Base-by-base conservation (phyloP, 2,329 filamentous ascomycete genomes). In the Colletotrichum truncatum region DNA sequence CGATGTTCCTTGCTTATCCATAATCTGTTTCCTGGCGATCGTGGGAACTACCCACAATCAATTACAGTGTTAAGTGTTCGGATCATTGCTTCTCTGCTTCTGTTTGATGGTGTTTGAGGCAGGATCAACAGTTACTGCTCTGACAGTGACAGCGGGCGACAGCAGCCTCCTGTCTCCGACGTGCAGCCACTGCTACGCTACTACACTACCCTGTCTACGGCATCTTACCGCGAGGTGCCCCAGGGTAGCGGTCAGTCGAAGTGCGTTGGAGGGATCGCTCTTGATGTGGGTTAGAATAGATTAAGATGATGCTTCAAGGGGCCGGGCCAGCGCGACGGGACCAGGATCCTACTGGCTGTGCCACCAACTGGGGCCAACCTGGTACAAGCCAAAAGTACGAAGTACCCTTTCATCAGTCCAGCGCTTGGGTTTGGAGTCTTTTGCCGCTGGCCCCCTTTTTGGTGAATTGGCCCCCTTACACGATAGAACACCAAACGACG, bases 281-380 rank as follows among this genome's bases (percentile, higher is more conserved):
- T 32, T 16, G 11, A 62, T 38, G 49, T 62, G 62, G 62, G 58
- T 49, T 65, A 41, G 43, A 45, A 65, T 64, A 66, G 59, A 66
- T 64, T 64, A 66, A 64, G 60, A 46, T 52, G 32, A 52, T 64
- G 64, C 64, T 66, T 66, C 64, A 66, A 66, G 64, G 64, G 60
- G 58, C 58, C 52, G 60, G 38, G 36, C 43, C 58, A 66, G 58
- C 63, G 58, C 43, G 43, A 51, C 59, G 43, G 34, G 45, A 46
- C 64, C 23, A 46, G 64, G 64, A 54, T 66, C 30, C 45, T 46
- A 52, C 64, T 57, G 64, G 64, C 38, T 53, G 59, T 57, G 46
- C 46, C 23, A 57, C 52, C 16, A n/a, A n/a, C n/a, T n/a, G 21
- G 59, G 58, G 21, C 18, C 16, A 18, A 10, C 32, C 21, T n/a